Evolutionary conservation across 2,329 filamentous ascomycete genomes (phyloP).

Genomic region (Arthrobotrys entomopaga): DNA sequence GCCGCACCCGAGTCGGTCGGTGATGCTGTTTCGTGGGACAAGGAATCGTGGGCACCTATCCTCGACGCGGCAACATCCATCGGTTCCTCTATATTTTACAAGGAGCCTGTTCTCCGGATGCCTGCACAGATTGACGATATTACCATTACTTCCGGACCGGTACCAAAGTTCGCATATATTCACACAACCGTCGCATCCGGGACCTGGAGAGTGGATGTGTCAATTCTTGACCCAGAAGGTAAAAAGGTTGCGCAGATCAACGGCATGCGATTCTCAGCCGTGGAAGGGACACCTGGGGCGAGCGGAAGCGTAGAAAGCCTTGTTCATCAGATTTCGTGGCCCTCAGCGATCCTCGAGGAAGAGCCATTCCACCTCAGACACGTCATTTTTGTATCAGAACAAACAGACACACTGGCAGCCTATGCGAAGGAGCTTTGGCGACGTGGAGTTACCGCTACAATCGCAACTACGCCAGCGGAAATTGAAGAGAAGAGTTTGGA

Average conservation of each 20-base stretch:
- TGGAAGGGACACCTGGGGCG: slow-evolving; percentile 60
- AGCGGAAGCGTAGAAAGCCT: slow-evolving; percentile 60
- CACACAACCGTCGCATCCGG: not conserved
- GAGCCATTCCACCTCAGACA: slow-evolving; percentile 59
- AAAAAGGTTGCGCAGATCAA: slow-evolving; percentile 60
- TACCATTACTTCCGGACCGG: slow-evolving; percentile 55
- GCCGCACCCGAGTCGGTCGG: slow-evolving; percentile 58
- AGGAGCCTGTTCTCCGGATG: slow-evolving; percentile 62
- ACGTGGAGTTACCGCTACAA: not conserved
- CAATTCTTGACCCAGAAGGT: slow-evolving; percentile 55
- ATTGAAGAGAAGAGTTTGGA: not conserved
- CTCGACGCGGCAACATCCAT: slow-evolving; percentile 64
- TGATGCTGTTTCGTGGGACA: slow-evolving; percentile 58
- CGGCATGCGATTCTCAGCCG: slow-evolving; percentile 62
- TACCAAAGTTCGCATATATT: slow-evolving; percentile 58
- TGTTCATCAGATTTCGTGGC: slow-evolving; percentile 62
- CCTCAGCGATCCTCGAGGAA: slow-evolving; percentile 61
- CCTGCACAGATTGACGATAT: slow-evolving; percentile 60
- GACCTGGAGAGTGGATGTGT: not conserved
- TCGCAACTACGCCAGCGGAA: not conserved
- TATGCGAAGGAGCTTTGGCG: slow-evolving; percentile 54
- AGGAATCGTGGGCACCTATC: slow-evolving; percentile 62
- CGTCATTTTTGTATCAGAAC: slow-evolving; percentile 59
- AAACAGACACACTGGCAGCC: slow-evolving; percentile 53
- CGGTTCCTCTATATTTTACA: slow-evolving; percentile 63